These are phyloP conservation scores for Fusarium sp. DNA, from an alignment of 2,329 filamentous ascomycete species.

Conservation along the genomic window DNA sequence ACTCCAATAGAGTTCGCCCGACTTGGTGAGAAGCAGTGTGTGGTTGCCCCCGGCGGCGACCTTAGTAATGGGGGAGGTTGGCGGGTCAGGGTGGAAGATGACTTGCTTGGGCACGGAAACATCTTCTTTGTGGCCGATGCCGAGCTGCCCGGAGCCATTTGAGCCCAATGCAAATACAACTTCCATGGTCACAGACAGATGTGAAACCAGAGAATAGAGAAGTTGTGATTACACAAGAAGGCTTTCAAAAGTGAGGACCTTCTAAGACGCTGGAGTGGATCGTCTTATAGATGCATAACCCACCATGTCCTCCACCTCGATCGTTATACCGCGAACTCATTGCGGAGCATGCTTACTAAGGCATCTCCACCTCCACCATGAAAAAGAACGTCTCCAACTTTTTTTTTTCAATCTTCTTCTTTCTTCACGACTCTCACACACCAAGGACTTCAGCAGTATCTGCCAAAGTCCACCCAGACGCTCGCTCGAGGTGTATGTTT, in stretches of 20 bases:
- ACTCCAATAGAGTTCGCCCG: conserved; percentile 74
- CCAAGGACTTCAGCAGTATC: conserved; percentile 29
- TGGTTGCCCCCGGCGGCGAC: conserved; percentile 86
- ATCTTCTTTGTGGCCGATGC: conserved; percentile 80
- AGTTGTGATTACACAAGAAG: conserved; percentile 8
- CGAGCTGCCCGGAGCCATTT: conserved; percentile 83
- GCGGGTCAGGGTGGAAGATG: conserved; percentile 65
- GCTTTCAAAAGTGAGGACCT: conserved; percentile 19
- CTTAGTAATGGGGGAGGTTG: conserved; percentile 55
- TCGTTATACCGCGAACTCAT: conserved; percentile 44
- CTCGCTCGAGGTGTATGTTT: conserved; percentile 33
- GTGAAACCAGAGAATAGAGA: conserved; percentile 22
- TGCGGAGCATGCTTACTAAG: conserved; percentile 40
- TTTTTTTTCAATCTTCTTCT: conserved; percentile 37
- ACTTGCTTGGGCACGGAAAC: conserved; percentile 77
- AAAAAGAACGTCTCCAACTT: conserved; percentile 42
- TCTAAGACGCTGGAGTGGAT: conserved; percentile 29
- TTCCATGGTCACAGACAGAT: conserved; percentile 55
- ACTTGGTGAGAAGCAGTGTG: conserved; percentile 78
- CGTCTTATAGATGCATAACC: conserved; percentile 44
- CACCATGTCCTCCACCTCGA: conserved; percentile 15
- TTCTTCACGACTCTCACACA: conserved; percentile 33
- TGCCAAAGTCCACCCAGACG: conserved; percentile 25
- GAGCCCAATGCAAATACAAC: conserved; percentile 80
- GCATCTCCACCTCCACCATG: conserved; percentile 37